A percentile compares a stretch with the other conserved stretches of the same genome.
Evolutionary conservation across 495 filamentous ascomycete species (phyloP).

Genomic region (Acidiella bohemica): DNA sequence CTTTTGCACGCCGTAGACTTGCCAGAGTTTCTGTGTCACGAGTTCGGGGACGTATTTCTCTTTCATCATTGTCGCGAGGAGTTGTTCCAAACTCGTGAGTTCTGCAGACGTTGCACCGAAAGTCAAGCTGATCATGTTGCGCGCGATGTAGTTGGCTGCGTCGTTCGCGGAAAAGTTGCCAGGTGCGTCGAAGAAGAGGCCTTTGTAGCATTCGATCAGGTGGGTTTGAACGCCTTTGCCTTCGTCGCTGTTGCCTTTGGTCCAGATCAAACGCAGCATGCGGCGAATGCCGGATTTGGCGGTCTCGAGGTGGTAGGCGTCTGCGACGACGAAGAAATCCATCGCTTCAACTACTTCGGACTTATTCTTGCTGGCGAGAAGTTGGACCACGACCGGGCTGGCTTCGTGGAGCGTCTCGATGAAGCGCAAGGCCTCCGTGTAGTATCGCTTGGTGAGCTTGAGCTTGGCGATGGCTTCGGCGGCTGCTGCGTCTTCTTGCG

Average conservation of each 20-base stretch:
- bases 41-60: slow-evolving; percentile 70
- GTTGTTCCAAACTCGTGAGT: slow-evolving; percentile 85
- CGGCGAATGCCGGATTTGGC: slow-evolving; percentile 76
- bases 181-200: slow-evolving; percentile 89
- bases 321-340: slow-evolving; percentile 90
- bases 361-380: slow-evolving; percentile 88
- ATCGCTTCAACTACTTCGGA: slow-evolving; percentile 97
- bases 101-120: slow-evolving; percentile 91
- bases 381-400: slow-evolving; percentile 62
- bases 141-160: slow-evolving; percentile 85
- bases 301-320: slow-evolving; percentile 89
- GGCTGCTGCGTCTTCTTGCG: slow-evolving; percentile 55
- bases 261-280: slow-evolving; percentile 97
- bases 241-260: slow-evolving; percentile 97
- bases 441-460: slow-evolving; percentile 79
- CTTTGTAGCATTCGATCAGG: slow-evolving; percentile 92
- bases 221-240: slow-evolving; percentile 96
- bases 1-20: slow-evolving; percentile 88
- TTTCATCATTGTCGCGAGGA: slow-evolving; percentile 96
- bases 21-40: slow-evolving; percentile 88
- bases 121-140: slow-evolving; percentile 97
- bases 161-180: slow-evolving; percentile 77
- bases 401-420: slow-evolving; percentile 84
- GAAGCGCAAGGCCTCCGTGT: slow-evolving; percentile 80
- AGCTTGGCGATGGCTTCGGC: slow-evolving; percentile 74